These are phyloP conservation scores for Chiua virens DNA, from an alignment of 768 basidiomycete genomes.

Conservation along the genomic window DNA sequence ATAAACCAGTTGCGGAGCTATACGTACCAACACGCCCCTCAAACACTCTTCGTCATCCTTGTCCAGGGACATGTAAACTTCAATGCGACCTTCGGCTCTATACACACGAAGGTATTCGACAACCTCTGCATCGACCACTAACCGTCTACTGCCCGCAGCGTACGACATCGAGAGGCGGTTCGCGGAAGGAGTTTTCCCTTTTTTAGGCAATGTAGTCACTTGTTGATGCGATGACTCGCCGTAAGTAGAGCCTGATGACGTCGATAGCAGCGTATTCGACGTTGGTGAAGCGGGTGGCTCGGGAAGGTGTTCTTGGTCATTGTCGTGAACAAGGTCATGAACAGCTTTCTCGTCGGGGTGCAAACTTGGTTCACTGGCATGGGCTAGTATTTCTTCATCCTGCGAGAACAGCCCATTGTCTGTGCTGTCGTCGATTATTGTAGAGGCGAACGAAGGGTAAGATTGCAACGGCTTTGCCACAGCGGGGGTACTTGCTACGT, in stretches of 20 bases:
- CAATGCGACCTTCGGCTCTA: conserved; percentile 82
- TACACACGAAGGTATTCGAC: conserved; percentile 81
- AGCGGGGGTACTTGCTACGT: conserved; percentile 6
- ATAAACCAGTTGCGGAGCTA: conserved; percentile 2
- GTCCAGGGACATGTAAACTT: conserved; percentile 65
- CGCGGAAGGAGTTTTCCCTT: conserved; percentile 59
- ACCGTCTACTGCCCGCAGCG: conserved; percentile 80
- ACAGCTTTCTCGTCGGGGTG: conserved; percentile 18
- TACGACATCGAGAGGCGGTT: conserved; percentile 95
- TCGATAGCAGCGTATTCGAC: conserved; percentile 46
- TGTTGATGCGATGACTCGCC: conserved; percentile 45
- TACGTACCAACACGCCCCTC: conserved; percentile 74
- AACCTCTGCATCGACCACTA: conserved; percentile 87
- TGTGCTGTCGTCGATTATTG: conserved; percentile 48
- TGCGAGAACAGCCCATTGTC: conserved; percentile 29
- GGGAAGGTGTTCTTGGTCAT: conserved; percentile 47
- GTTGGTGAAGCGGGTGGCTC: conserved; percentile 61
- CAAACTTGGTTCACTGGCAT: conserved; percentile 23
- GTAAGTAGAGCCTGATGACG: conserved; percentile 38
- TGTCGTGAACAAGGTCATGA: conserved; percentile 15
- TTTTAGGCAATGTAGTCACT: conserved; percentile 28
- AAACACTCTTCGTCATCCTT: conserved; percentile 55
- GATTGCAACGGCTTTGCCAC: conserved; percentile 39
- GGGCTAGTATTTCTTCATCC: conserved; percentile 24
- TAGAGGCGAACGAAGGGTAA: conserved; percentile 49